A percentile compares a stretch with the other conserved stretches of the same genome.
These are phyloP conservation scores for Botrytis paeoniae DNA, from an alignment of 2,329 filamentous ascomycete genomes.

Conservation along the genomic window DNA sequence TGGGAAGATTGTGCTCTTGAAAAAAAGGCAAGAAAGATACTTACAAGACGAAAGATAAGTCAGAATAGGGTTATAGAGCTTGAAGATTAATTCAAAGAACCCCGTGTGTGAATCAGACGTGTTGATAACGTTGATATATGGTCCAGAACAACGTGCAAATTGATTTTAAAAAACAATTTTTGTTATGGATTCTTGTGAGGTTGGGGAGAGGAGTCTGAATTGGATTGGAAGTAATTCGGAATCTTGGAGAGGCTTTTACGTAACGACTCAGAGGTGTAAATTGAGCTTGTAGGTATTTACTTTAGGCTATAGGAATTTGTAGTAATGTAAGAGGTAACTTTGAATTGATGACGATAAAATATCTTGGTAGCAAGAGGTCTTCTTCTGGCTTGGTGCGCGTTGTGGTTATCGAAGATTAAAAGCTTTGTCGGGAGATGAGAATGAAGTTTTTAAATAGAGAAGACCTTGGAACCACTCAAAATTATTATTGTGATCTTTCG, in stretches of 20 bases:
- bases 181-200: background rate
- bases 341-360: background rate
- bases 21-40: background rate
- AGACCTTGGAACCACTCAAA: background rate
- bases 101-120: background rate
- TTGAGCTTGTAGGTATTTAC: background rate
- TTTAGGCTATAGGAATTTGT: background rate
- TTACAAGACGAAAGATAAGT: background rate
- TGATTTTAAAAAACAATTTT: background rate
- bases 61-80: background rate
- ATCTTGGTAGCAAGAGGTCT: background rate
- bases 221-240: background rate
- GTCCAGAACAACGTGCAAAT: background rate
- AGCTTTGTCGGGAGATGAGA: background rate
- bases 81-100: background rate
- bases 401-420: background rate
- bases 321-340: background rate
- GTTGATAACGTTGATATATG: background rate
- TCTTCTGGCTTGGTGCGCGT: background rate
- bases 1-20: background rate
- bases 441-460: background rate
- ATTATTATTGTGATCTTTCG: background rate
- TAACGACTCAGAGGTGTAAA: background rate
- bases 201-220: background rate
- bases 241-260: background rate